These are phyloP conservation scores for Septoria petroselini DNA, from an alignment of 2,329 filamentous ascomycete species.

Conservation along the genomic window DNA sequence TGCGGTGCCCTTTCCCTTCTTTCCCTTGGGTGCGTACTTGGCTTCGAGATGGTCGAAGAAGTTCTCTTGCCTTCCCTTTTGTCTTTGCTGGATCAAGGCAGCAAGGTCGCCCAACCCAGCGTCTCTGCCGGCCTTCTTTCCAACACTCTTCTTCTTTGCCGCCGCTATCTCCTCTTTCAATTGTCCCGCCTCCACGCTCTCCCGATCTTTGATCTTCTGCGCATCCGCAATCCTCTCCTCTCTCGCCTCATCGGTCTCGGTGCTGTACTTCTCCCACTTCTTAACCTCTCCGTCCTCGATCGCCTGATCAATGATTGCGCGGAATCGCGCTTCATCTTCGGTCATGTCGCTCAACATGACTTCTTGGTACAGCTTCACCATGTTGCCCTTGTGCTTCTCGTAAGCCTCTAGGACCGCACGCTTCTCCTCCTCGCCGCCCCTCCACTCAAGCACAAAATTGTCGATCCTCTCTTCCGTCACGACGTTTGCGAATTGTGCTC, in stretches of 20 bases:
- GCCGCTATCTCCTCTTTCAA: slow-evolving; percentile 74
- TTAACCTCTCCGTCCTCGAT: slow-evolving; percentile 68
- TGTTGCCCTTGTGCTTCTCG: slow-evolving; percentile 66
- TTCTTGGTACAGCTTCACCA: slow-evolving; percentile 72
- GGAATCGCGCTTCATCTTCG: slow-evolving; percentile 82
- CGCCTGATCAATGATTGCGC: slow-evolving; percentile 74
- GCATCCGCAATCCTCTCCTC: slow-evolving; percentile 54
- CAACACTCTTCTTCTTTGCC: slow-evolving; percentile 48
- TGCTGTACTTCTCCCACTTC: slow-evolving; percentile 64
- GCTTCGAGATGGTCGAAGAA: slow-evolving; percentile 74
- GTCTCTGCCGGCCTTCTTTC: slow-evolving; percentile 18
- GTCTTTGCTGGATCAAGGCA: slow-evolving; percentile 71
- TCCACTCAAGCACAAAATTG: slow-evolving; percentile 74
- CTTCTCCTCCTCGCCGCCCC: slow-evolving; percentile 79
- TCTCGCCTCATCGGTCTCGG: slow-evolving; percentile 57
- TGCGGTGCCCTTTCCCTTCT: slow-evolving; percentile 51
- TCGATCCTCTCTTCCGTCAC: slow-evolving; percentile 72
- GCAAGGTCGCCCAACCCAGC: slow-evolving; percentile 53
- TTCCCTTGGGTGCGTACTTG: slow-evolving; percentile 61
- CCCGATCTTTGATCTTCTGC: slow-evolving; percentile 66
- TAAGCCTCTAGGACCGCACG: slow-evolving; percentile 75
- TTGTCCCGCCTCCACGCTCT: slow-evolving; percentile 58
- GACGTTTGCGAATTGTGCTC: slow-evolving; percentile 73
- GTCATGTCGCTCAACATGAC: slow-evolving; percentile 85
- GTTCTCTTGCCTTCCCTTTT: slow-evolving; percentile 57